Evolutionary conservation across 202 grass and related monocot species (phyloP), one percentile per base, ranked within the genome.

Genomic region (Setaria viridis): DNA sequence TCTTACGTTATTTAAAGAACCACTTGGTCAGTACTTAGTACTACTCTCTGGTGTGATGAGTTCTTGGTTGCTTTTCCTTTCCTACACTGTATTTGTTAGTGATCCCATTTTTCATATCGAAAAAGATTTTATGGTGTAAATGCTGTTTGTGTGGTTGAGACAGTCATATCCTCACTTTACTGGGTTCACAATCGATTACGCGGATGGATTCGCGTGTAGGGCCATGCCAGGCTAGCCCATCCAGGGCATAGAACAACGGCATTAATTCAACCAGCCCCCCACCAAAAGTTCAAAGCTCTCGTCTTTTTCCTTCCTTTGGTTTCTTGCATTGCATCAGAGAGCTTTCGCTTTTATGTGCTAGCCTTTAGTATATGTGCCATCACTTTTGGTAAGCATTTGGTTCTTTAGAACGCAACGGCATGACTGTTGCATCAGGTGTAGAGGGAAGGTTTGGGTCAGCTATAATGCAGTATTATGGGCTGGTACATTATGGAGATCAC

Each of bases 211-310:
- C 32, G 63, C n/a, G 55, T 63, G 67, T 74, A 85, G 81, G 59
- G 17, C 56, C 70, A 64, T 81, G 81, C 49, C 59, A 62, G 42
- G 49, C 12, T 84, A 80, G 33, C 80, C 42, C 53, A 79, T 78
- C 66, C 64, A 83, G 32, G 9, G 74, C 84, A 84, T 81, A 84
- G 89, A 84, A 84, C 78, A 77, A 79, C 78, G 55, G 71, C 90
- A 91, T 92, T 89, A 55, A 83, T 79, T 89, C 90, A 69, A 39
- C 33, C 19, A 76, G 85, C 5, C 81, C 74, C 89, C 80, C 78
- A 82, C 71, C 85, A 70, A 77, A 89, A 78, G 60, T 67, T 76
- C 60, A 89, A 85, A 90, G 84, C 62, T 62, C 70, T 77, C 67
- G 32, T 70, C 82, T 89, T 82, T 92, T 76, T 39, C 9, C 29